Evolutionary conservation across 2,329 filamentous ascomycete species (phyloP), one percentile per base, ranked within the genome.

Genomic region (Microsporum canis): DNA sequence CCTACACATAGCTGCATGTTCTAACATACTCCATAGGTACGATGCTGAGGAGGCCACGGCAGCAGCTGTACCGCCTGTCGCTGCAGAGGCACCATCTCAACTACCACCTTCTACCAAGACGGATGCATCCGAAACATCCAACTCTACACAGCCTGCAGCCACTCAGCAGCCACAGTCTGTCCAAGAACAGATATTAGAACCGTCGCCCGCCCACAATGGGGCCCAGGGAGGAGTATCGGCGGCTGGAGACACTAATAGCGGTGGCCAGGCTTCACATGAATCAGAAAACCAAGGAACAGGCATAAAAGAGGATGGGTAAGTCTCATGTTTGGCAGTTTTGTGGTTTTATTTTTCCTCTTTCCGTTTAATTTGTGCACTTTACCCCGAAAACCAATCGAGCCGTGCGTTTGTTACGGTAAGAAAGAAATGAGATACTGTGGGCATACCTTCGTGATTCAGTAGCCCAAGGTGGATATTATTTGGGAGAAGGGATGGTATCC

Each of bases 251-350:
- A 47, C 12, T 36, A 41, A 33, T 2, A 23, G 39, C 14, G 34
- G 55, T 31, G 55, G 55, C 7, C 34, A 57, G 4, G 31, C 29
- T 59, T 36, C 53, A 68, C 69, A 43, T 70, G 70, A 76, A 38
- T 58, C 69, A 33, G 73, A 73, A 49, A 68, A 66, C 57, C 72
- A 74, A 55, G 73, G 72, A 53, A 77, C 75, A 29, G 75, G 75
- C 57, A 88, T 91, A 61, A 95, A 95, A 76, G 89, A 95, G 83
- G 89, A 95, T 72, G 89, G 89, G 89, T 95, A 86, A 91, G 89
- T 84, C 49, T 17, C 45, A 23, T 43, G 6, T 45, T 58, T 43
- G 53, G 31, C 31, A 23, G 33, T 27, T 34, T 34, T 59, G 7
- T 23, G 36, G 33, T 49, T 36, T 33, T 23, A 12, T 59, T 43